phyloP scores from a whole-genome alignment of 257 asterid species.

The Ajuga chamaepitys region DNA sequence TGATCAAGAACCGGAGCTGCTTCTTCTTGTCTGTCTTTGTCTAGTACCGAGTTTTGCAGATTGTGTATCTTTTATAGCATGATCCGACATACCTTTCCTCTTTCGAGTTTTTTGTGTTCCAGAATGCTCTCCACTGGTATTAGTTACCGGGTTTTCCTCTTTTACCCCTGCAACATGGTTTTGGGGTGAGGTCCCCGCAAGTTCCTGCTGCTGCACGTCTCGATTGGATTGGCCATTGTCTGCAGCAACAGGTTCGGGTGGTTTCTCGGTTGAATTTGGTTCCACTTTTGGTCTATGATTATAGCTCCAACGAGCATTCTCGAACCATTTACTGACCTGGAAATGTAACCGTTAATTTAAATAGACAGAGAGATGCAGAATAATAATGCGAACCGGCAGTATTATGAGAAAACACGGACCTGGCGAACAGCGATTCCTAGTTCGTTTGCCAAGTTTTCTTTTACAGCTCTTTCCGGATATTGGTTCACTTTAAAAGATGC shows the following conservation, averaged over 20 bases:
- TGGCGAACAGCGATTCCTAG: slow-evolving; percentile 55
- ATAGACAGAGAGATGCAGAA: background rate
- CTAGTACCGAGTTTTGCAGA: slow-evolving; percentile 21
- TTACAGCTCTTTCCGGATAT: slow-evolving; percentile 58
- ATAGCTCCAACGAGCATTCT: slow-evolving; percentile 79
- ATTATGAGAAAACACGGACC: slow-evolving; percentile 31
- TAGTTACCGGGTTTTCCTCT: background rate
- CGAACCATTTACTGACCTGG: slow-evolving; percentile 88
- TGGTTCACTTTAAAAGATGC: slow-evolving; percentile 70
- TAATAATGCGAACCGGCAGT: background rate
- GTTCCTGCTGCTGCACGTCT: slow-evolving; percentile 7
- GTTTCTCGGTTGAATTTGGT: slow-evolving; percentile 26
- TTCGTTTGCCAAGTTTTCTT: slow-evolving; percentile 66
- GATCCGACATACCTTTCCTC: slow-evolving; percentile 17
- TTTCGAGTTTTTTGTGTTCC: slow-evolving; percentile 19
- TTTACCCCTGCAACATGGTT: background rate
- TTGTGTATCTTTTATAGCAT: slow-evolving; percentile 15
- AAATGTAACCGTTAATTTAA: background rate
- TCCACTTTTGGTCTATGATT: slow-evolving; percentile 44
- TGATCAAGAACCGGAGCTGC: slow-evolving; percentile 18
- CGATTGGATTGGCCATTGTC: slow-evolving; percentile 15
- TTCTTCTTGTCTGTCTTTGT: slow-evolving; percentile 24
- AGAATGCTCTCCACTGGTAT: slow-evolving; percentile 19
- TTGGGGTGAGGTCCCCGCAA: slow-evolving; percentile 5
- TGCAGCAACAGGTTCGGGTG: slow-evolving; percentile 19